These are phyloP conservation scores for Naganishia sp. DNA, from an alignment of 1,284 basidiomycete species.

Conservation along the genomic window DNA sequence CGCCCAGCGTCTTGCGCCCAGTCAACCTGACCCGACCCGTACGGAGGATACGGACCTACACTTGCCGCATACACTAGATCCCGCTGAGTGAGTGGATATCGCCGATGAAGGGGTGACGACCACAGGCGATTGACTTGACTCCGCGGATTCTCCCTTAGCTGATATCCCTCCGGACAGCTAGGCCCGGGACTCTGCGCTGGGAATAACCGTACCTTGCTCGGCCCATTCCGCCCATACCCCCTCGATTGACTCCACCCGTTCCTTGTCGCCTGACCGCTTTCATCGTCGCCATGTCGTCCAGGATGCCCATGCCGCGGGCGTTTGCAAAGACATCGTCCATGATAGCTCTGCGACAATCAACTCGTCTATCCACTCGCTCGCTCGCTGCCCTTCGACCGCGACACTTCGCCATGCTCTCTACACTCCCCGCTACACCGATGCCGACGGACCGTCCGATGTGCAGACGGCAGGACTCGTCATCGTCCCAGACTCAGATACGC, in stretches of 20 bases:
- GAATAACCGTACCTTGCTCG: slow-evolving; percentile 22
- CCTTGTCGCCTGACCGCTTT: background rate
- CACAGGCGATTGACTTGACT: background rate
- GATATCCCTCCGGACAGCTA: background rate
- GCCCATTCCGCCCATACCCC: background rate
- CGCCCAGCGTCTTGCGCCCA: background rate
- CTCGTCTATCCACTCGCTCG: slow-evolving; percentile 13
- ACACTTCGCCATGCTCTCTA: slow-evolving; percentile 8
- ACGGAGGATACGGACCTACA: background rate
- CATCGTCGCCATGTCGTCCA: slow-evolving; percentile 6
- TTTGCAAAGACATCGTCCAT: slow-evolving; percentile 18
- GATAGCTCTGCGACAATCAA: slow-evolving; percentile 10
- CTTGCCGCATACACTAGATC: background rate
- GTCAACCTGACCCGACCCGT: background rate
- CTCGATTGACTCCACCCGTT: background rate
- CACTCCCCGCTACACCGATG: slow-evolving; percentile 2
- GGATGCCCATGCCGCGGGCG: background rate
- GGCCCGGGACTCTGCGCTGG: background rate
- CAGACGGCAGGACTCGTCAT: slow-evolving; percentile 8
- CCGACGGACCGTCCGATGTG: slow-evolving; percentile 1
- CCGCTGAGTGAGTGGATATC: slow-evolving; percentile 3
- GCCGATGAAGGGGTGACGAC: background rate
- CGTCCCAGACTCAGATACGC: slow-evolving; percentile 12
- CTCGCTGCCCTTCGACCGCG: background rate
- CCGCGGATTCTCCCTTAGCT: background rate